These are phyloP conservation scores for Fusarium hostae DNA, from an alignment of 2,329 filamentous ascomycete genomes.

Conservation along the genomic window DNA sequence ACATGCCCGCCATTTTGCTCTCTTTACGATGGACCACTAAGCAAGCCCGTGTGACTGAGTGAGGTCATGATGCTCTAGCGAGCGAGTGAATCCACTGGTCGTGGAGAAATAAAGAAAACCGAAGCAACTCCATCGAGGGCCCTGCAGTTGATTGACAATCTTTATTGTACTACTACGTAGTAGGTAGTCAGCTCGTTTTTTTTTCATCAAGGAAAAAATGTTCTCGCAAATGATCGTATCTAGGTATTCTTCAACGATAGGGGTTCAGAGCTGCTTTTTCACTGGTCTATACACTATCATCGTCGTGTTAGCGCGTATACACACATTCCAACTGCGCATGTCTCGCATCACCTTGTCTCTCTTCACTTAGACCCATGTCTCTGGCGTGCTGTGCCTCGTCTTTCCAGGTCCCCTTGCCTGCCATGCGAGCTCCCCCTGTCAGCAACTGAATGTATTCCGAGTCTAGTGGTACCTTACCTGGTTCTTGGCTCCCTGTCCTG, in stretches of 20 bases:
- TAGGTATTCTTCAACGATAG: not conserved
- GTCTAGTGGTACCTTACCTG: constrained; percentile 21
- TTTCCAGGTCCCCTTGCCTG: constrained; percentile 34
- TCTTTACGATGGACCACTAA: not conserved
- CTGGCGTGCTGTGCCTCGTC: constrained; percentile 36
- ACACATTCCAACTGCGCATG: constrained; percentile 32
- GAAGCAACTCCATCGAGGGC: constrained; percentile 24
- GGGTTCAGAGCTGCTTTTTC: not conserved
- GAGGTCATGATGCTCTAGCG: constrained; percentile 36
- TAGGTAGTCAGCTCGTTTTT: constrained; percentile 1
- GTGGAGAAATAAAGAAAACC: constrained; percentile 24
- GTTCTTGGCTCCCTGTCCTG: constrained; percentile 26
- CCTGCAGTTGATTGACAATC: constrained; percentile 2
- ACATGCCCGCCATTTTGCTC: not conserved
- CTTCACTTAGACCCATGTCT: constrained; percentile 36
- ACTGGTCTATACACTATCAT: not conserved
- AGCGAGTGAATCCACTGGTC: constrained; percentile 14
- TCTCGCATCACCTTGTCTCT: constrained; percentile 41
- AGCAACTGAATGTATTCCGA: constrained; percentile 15
- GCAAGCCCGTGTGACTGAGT: constrained; percentile 19
- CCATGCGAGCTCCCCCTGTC: constrained; percentile 30
- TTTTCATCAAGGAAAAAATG: not conserved
- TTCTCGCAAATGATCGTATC: not conserved
- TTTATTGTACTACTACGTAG: not conserved
- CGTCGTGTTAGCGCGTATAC: not conserved